phyloP scores from a whole-genome alignment of 257 asterid genomes.

The Lantana camara region DNA sequence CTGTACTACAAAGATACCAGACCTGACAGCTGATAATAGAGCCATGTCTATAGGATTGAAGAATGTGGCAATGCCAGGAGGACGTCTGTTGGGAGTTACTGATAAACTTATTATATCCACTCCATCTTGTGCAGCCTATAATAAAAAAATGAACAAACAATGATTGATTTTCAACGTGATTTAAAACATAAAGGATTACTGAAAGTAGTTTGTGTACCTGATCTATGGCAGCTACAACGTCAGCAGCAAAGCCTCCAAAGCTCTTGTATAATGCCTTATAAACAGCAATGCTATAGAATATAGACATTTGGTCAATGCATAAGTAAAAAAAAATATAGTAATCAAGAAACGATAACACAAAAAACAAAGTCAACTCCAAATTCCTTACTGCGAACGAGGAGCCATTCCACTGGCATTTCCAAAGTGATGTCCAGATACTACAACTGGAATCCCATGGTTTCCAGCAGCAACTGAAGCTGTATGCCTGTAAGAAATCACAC shows the following conservation, averaged over 20 bases:
- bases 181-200: not conserved
- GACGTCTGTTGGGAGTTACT: constrained; percentile 96
- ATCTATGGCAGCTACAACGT: constrained; percentile 98
- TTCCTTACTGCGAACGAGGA: constrained; percentile 95
- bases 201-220: constrained; percentile 54
- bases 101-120: constrained; percentile 95
- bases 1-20: constrained; percentile 88
- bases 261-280: constrained; percentile 98
- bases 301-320: constrained; percentile 28
- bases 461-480: constrained; percentile 96
- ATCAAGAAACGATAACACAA: not conserved
- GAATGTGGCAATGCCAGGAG: constrained; percentile 97
- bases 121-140: constrained; percentile 95
- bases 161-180: not conserved
- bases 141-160: constrained; percentile 19
- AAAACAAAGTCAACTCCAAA: not conserved
- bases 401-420: constrained; percentile 99
- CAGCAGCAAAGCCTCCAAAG: constrained; percentile 99
- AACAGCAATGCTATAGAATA: constrained; percentile 70
- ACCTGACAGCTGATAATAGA: constrained; percentile 78
- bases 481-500: constrained; percentile 55
- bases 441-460: constrained; percentile 89
- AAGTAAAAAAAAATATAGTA: not conserved
- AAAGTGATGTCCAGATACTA: constrained; percentile 86
- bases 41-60: constrained; percentile 99